phyloP scores from a whole-genome alignment of 2,329 filamentous ascomycete genomes.

The Aspergillus phoenicis region DNA sequence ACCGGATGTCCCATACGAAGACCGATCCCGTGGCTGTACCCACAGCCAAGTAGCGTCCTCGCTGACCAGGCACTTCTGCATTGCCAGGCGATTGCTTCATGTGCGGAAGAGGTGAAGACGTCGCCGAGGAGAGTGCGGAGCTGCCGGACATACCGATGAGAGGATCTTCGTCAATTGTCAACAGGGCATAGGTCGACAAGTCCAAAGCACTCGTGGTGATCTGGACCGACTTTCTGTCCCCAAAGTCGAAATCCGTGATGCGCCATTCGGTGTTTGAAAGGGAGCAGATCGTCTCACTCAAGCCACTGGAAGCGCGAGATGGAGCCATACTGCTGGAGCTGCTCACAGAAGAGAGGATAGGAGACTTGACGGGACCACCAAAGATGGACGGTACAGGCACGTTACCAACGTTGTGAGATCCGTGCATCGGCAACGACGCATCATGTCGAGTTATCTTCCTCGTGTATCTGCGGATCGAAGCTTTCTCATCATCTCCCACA shows the following conservation, averaged over 20 bases:
- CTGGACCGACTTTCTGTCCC: conserved; percentile 59
- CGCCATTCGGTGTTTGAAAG: conserved; percentile 65
- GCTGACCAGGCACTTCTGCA: conserved; percentile 77
- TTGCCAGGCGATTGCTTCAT: conserved; percentile 45
- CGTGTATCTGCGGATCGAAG: conserved; percentile 61
- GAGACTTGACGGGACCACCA: conserved; percentile 43
- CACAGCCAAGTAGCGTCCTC: conserved; percentile 76
- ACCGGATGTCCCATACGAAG: conserved; percentile 82
- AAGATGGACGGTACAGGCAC: conserved; percentile 51
- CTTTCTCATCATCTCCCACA: conserved; percentile 59
- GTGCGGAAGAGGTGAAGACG: conserved; percentile 56
- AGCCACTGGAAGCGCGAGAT: conserved; percentile 36
- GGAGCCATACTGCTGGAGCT: conserved; percentile 28
- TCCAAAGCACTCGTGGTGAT: conserved; percentile 75
- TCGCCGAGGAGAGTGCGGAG: conserved; percentile 57
- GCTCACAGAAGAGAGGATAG: conserved; percentile 20
- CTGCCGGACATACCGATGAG: conserved; percentile 61
- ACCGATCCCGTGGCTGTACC: conserved; percentile 80
- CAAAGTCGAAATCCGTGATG: conserved; percentile 63
- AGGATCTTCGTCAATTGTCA: conserved; percentile 78
- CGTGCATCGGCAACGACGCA: conserved; percentile 18
- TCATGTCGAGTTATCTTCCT: conserved; percentile 51
- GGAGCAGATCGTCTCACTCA: conserved; percentile 37
- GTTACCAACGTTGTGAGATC: conserved; percentile 16
- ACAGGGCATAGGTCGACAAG: conserved; percentile 68